Conservation (phyloP, 2,329 filamentous ascomycete genomes). For the Trichoderma harzianum region DNA sequence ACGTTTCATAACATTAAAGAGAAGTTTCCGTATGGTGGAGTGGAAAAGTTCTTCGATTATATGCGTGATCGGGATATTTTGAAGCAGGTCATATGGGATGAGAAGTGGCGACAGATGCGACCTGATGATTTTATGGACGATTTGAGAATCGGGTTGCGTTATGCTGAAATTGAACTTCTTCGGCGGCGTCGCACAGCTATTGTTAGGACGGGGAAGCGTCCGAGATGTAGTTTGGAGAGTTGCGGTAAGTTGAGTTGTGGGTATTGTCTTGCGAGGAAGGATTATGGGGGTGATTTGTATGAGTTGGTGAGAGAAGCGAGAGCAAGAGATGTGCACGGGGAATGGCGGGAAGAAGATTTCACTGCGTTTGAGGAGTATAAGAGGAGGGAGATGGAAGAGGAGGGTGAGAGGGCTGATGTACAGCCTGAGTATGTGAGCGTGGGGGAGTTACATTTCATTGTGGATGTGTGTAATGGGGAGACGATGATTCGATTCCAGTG, state of each 20-base stretch:
- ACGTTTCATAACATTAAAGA: background rate
- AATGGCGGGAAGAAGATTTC: background rate
- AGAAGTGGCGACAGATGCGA: background rate
- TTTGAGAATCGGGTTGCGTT: background rate
- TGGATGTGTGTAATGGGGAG: slow-evolving; percentile 4
- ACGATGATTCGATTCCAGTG: slow-evolving; percentile 15
- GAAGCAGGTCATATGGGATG: background rate
- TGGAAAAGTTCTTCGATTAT: background rate
- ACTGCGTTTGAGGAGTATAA: background rate
- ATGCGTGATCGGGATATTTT: background rate
- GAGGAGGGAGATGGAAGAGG: background rate
- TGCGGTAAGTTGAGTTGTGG: background rate
- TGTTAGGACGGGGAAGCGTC: background rate
- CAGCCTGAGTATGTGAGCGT: background rate
- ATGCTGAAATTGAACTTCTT: background rate
- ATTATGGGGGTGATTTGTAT: background rate
- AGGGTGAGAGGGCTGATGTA: background rate
- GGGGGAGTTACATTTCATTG: slow-evolving; percentile 14
- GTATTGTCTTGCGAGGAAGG: background rate
- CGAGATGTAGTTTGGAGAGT: background rate
- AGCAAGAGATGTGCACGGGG: background rate
- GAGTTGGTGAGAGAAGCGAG: background rate
- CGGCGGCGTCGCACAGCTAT: background rate
- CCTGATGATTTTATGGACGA: background rate
- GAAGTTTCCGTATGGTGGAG: background rate